phyloP scores from a whole-genome alignment of 2,329 filamentous ascomycete species.

The Periconia sp. region DNA sequence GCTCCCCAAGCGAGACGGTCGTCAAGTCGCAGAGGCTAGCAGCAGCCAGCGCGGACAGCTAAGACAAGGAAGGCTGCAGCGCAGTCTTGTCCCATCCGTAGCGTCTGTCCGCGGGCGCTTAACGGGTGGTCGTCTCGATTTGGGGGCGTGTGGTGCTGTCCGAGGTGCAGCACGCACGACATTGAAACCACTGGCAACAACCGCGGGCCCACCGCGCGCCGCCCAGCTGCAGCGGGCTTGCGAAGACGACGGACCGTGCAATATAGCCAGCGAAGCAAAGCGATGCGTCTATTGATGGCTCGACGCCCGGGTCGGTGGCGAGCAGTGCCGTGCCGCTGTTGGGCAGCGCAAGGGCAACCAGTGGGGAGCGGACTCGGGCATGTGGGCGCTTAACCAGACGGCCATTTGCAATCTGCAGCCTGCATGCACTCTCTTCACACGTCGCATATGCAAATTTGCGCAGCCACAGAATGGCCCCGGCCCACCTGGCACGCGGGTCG shows the following conservation, averaged over 20 bases:
- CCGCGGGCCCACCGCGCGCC: conserved; percentile 21
- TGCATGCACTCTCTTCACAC: conserved; percentile 12
- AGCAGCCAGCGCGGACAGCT: conserved; percentile 2
- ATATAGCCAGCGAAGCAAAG: conserved; percentile 31
- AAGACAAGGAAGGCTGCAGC: conserved; percentile 1
- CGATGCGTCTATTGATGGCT: conserved; percentile 36
- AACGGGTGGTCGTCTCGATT: not conserved
- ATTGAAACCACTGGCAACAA: conserved; percentile 24
- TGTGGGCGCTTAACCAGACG: conserved; percentile 18
- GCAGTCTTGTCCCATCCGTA: not conserved
- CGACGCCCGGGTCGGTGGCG: conserved; percentile 22
- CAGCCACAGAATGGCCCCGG: conserved; percentile 9
- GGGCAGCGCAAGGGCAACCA: conserved; percentile 17
- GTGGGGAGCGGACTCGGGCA: not conserved
- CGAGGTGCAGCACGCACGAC: conserved; percentile 15
- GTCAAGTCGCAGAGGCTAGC: too few relatives aligned
- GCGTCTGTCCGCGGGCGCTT: conserved; percentile 1
- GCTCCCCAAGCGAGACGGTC: conserved; percentile 5
- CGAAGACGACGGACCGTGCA: conserved; percentile 16
- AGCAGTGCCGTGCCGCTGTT: conserved; percentile 24
- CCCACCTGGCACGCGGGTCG: conserved; percentile 17
- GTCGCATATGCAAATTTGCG: conserved; percentile 15
- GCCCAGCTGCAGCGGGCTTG: conserved; percentile 19
- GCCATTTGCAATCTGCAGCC: conserved; percentile 6
- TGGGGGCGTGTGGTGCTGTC: not conserved